phyloP scores from a whole-genome alignment of 2,329 filamentous ascomycete species.

The Fusarium tanahbumbuense region DNA sequence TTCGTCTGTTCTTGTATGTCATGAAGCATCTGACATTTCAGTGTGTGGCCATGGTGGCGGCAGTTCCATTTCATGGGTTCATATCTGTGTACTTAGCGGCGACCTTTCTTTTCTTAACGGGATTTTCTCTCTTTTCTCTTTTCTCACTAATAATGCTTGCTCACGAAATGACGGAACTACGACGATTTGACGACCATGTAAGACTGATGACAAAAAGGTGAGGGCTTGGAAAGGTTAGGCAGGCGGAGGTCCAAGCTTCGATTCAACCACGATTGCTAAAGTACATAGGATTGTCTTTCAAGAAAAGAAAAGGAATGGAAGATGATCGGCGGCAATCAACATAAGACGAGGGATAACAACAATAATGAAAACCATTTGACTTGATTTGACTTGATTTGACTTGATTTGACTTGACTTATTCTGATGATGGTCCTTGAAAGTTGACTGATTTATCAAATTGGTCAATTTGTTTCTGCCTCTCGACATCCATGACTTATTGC shows the following conservation, averaged over 20 bases:
- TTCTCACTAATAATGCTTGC: slow-evolving; percentile 31
- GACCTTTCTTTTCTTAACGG: slow-evolving; percentile 41
- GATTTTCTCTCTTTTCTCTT: slow-evolving; percentile 31
- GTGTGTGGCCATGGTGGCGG: slow-evolving; percentile 40
- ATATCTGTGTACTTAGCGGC: slow-evolving; percentile 45
- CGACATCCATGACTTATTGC: neutral
- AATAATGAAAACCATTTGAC: slow-evolving; percentile 10
- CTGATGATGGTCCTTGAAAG: neutral
- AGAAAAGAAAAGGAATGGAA: neutral
- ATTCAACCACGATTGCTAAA: slow-evolving; percentile 2
- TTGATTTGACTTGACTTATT: neutral
- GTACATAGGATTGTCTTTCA: neutral
- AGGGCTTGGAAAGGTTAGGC: slow-evolving; percentile 1
- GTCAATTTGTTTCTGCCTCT: neutral
- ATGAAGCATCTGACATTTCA: slow-evolving; percentile 43
- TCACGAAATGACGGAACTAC: slow-evolving; percentile 31
- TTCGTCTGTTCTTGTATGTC: slow-evolving; percentile 40
- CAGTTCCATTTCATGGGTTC: slow-evolving; percentile 41
- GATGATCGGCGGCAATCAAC: slow-evolving; percentile 11
- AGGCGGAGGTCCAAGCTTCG: neutral
- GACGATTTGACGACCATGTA: slow-evolving; percentile 31
- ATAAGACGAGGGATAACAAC: slow-evolving; percentile 23
- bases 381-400: neutral
- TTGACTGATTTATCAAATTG: neutral
- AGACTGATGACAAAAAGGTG: slow-evolving; percentile 32